These are phyloP conservation scores for Cyclotella baltica DNA, from an alignment of 108 stramenopile genomes.

Conservation along the genomic window DNA sequence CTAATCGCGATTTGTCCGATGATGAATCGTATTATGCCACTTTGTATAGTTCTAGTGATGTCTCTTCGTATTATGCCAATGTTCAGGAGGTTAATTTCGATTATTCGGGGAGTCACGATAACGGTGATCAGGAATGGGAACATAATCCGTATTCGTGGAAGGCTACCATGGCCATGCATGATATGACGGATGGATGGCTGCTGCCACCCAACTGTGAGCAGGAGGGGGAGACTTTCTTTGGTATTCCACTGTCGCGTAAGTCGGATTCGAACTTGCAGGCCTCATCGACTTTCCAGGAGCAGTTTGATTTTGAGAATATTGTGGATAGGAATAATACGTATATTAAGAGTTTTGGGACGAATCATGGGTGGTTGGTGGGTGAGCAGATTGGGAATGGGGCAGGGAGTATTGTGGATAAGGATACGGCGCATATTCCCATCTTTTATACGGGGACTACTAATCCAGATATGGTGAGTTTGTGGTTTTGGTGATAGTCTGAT, in stretches of 20 bases:
- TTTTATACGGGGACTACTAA: constrained; percentile 91
- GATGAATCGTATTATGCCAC: constrained; percentile 78
- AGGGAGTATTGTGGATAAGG: constrained; percentile 91
- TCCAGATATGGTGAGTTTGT: constrained; percentile 71
- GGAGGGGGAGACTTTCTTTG: constrained; percentile 92
- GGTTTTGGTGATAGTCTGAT: neutral
- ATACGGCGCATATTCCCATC: constrained; percentile 90
- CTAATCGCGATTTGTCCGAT: constrained; percentile 68
- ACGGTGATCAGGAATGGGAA: constrained; percentile 62
- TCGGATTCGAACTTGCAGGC: constrained; percentile 83
- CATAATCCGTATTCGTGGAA: constrained; percentile 89
- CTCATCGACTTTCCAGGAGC: constrained; percentile 77
- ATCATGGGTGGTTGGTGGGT: constrained; percentile 88
- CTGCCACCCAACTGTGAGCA: constrained; percentile 87
- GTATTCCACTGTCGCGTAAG: constrained; percentile 79
- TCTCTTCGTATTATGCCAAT: constrained; percentile 63
- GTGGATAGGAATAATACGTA: constrained; percentile 82
- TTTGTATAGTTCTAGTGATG: constrained; percentile 53
- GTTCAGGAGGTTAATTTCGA: constrained; percentile 63
- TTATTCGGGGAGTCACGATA: constrained; percentile 62
- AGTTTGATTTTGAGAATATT: constrained; percentile 87
- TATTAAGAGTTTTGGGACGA: constrained; percentile 78
- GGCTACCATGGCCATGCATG: constrained; percentile 80
- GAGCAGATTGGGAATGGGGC: constrained; percentile 87
- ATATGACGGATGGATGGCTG: constrained; percentile 94